These are phyloP conservation scores for Sclerotinia subarctica DNA, from an alignment of 2,329 filamentous ascomycete genomes.

Conservation along the genomic window DNA sequence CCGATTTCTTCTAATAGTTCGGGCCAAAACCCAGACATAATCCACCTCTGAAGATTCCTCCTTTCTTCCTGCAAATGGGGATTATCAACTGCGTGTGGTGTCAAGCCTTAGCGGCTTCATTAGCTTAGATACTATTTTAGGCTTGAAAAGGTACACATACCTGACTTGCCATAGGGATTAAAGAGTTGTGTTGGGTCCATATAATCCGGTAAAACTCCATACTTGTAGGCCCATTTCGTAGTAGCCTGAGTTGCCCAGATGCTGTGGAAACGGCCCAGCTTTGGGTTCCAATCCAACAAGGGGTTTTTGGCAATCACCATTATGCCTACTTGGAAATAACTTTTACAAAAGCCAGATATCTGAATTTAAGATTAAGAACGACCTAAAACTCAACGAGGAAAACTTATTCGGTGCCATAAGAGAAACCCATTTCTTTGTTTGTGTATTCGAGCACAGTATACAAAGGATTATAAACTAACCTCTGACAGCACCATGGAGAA, in stretches of 20 bases:
- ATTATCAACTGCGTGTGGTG: neutral
- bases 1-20: constrained; percentile 1
- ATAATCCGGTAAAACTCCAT: neutral
- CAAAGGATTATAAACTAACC: no score
- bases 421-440: neutral
- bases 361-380: neutral
- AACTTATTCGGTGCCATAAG: neutral
- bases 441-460: neutral
- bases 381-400: neutral
- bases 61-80: neutral
- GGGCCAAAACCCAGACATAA: constrained; percentile 12
- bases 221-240: neutral
- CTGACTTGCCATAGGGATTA: neutral
- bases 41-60: constrained; percentile 8
- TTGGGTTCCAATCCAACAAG: neutral
- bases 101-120: neutral
- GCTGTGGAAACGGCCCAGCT: constrained; percentile 7
- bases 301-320: neutral
- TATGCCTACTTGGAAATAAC: neutral
- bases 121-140: neutral
- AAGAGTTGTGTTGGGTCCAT: constrained; percentile 2
- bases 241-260: constrained; percentile 4
- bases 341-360: neutral
- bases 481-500: neutral
- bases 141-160: neutral